Conservation (phyloP, 2,329 filamentous ascomycete species). For the Stachybotrys elegans region DNA sequence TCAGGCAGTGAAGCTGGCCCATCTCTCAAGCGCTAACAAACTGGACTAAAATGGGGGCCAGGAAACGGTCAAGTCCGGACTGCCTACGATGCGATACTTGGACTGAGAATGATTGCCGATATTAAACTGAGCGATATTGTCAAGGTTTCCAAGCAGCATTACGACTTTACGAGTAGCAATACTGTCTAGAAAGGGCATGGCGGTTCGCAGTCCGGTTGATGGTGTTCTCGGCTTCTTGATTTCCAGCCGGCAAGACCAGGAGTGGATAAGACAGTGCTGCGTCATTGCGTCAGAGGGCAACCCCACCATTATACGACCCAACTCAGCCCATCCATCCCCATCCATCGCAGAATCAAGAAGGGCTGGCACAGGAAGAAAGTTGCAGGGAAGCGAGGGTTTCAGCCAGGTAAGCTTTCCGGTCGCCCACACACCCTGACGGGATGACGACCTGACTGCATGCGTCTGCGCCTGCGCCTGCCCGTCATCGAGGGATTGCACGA, state of each 20-base stretch:
- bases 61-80: too few species aligned
- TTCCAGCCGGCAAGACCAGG: conserved; percentile 3
- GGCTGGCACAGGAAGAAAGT: neutral
- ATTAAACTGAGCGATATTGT: too few species aligned
- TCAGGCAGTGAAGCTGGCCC: too few species aligned
- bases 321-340: neutral
- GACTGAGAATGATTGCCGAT: too few species aligned
- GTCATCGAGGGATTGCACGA: neutral
- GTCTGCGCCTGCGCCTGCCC: neutral
- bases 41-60: too few species aligned
- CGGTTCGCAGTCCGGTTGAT: neutral
- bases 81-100: too few species aligned
- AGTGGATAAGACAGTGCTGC: conserved; percentile 13
- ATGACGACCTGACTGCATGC: neutral
- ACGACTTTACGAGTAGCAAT: too few species aligned
- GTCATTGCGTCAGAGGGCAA: conserved; percentile 20
- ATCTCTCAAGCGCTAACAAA: too few species aligned
- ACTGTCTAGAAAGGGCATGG: neutral
- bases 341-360: neutral
- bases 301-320: conserved; percentile 9
- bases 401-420: neutral
- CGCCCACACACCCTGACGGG: neutral
- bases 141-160: too few species aligned
- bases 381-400: too few species aligned
- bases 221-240: too few species aligned